Evolutionary conservation across 306 rosid species (phyloP).

Genomic region (Vigna unguiculata): DNA sequence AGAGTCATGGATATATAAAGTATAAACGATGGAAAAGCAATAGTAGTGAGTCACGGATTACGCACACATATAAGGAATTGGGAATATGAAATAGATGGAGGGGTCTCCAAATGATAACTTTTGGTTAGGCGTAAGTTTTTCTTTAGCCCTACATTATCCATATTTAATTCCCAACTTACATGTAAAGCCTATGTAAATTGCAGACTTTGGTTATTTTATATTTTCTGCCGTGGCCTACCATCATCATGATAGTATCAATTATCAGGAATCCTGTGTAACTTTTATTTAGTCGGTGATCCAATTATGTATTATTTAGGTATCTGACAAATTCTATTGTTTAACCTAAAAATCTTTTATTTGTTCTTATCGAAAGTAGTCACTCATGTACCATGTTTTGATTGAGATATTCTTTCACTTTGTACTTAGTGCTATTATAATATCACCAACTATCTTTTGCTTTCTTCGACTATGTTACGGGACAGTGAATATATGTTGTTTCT

Average conservation of each 20-base stretch:
- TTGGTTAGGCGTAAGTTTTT: conserved; percentile 42
- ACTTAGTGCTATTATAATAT: conserved; percentile 16
- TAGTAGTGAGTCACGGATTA: conserved; percentile 39
- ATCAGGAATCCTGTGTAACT: conserved; percentile 42
- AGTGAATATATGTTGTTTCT: conserved; percentile 14
- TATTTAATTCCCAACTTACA: conserved; percentile 50
- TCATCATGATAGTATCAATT: conserved; percentile 54
- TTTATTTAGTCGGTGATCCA: conserved; percentile 49
- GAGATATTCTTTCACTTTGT: conserved; percentile 6
- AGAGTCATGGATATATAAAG: background rate
- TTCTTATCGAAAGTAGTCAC: conserved; percentile 51
- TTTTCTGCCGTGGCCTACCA: conserved; percentile 48
- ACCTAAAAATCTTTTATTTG: conserved; percentile 45
- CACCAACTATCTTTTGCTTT: background rate
- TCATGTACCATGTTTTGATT: conserved; percentile 36
- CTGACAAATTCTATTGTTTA: conserved; percentile 21
- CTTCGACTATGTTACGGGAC: background rate
- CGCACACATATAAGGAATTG: conserved; percentile 17
- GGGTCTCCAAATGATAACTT: conserved; percentile 49
- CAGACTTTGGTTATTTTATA: conserved; percentile 53
- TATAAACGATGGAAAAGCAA: conserved; percentile 34
- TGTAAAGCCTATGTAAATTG: conserved; percentile 37
- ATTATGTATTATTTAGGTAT: conserved; percentile 29
- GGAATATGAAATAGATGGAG: conserved; percentile 17
- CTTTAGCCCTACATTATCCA: conserved; percentile 55